Evolutionary conservation across 2,329 filamentous ascomycete genomes (phyloP), one percentile per base, ranked within the genome.

Genomic region (Gremmenia infestans): DNA sequence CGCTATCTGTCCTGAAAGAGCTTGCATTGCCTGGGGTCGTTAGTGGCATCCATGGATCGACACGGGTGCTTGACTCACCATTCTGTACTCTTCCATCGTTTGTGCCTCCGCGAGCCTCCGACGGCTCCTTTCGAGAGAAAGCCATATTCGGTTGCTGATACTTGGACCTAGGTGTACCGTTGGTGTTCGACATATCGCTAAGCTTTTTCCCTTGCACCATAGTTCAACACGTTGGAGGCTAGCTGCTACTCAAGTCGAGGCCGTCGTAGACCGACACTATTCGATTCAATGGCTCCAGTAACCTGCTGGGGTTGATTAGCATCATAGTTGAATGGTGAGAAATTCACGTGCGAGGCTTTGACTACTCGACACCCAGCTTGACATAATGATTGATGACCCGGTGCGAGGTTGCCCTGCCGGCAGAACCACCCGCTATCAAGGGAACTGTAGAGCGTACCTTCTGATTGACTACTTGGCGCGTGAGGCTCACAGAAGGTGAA

Each of bases 1-100:
- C 90, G 36, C 83, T 78, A 69, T 97, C 93, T 23, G 93, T 97
- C 61, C 88, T 86, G 74, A 97, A 97, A 23, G 78, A 81, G 55
- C 81, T 74, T 43, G 83, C 76, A 63, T 81, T 79, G 60, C 88
- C 89, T 94, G 60, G 25, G 48, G 37, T 42, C 37, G 52, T 69
- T 55, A 68, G 64, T 32, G 11, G 28, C 28, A 8, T 32, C 11
- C 54, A 32, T 48, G 23, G 42, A 28, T 32, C 35, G 23, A 28
- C 17, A 11, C 8, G 28, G 22, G 23, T 49, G n/a, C n/a, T 23
- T 14, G 23, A 60, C 72, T 58, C 75, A 86, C 83, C 82, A 73
- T 87, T 87, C 50, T 79, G 76, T 50, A 73, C 51, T 52, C 63
- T 61, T n/a, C 48, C 70, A 67, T 79, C 72, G 61, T 79, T 78